phyloP scores from a whole-genome alignment of 2,329 filamentous ascomycete genomes.

The Neoarthrinium moseri region DNA sequence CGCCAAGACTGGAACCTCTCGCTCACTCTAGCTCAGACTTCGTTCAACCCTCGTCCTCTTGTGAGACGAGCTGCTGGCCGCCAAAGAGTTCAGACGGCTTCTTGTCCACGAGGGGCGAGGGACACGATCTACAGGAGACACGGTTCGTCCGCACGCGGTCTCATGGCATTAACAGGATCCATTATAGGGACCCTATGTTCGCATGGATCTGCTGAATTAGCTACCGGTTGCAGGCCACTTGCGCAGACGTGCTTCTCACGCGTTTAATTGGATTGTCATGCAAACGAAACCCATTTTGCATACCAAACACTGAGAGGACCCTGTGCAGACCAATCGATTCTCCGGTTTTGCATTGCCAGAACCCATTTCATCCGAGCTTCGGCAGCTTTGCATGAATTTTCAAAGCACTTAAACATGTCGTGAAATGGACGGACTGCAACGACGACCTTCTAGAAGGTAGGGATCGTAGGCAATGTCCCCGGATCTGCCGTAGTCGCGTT shows the following conservation, averaged over 20 bases:
- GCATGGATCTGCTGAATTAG: not conserved
- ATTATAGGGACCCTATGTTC: not conserved
- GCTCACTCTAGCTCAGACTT: too few species aligned
- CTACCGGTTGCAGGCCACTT: not conserved
- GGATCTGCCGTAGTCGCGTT: too few species aligned
- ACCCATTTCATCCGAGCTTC: not conserved
- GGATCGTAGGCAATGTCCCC: not conserved
- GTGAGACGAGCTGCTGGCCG: too few species aligned
- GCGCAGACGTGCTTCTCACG: not conserved
- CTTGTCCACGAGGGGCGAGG: too few species aligned
- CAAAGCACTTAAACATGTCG: not conserved
- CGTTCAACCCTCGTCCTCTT: too few species aligned
- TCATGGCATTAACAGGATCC: too few species aligned
- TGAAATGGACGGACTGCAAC: not conserved
- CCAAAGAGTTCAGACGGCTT: too few species aligned
- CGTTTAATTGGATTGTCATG: constrained; percentile 14
- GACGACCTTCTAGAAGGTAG: not conserved
- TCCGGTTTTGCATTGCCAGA: not conserved
- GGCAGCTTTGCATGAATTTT: constrained; percentile 1
- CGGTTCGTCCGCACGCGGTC: too few species aligned
- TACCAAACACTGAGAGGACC: not conserved
- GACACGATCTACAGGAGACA: too few species aligned
- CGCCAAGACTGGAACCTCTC: too few species aligned
- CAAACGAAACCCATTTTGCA: not conserved
- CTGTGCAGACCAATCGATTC: too few species aligned